phyloP scores from a whole-genome alignment of 495 filamentous ascomycete species.

The Daldinia caldariorum region DNA sequence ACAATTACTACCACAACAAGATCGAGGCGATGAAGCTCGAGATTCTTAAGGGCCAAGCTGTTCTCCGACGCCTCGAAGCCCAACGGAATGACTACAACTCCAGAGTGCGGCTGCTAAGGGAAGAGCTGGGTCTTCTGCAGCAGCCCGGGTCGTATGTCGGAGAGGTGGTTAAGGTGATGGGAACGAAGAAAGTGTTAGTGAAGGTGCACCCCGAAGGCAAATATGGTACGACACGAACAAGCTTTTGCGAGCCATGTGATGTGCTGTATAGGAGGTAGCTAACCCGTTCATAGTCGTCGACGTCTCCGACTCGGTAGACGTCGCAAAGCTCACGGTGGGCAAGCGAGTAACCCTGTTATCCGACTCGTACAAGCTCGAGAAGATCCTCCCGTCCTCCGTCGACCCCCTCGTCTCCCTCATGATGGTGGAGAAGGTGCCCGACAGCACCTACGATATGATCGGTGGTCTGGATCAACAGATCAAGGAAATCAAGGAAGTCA shows the following conservation, averaged over 20 bases:
- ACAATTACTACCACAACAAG: conserved; percentile 99
- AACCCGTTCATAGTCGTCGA: conserved; percentile 79
- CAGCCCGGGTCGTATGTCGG: conserved; percentile 98
- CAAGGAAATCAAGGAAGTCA: conserved; percentile 99
- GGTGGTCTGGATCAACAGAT: conserved; percentile 98
- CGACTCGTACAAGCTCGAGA: conserved; percentile 97
- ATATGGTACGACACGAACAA: conserved; percentile 77
- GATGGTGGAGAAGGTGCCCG: conserved; percentile 99
- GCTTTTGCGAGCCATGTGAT: not conserved
- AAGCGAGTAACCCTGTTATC: conserved; percentile 97
- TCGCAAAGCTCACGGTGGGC: conserved; percentile 93
- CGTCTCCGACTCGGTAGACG: conserved; percentile 92
- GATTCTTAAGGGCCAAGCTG: conserved; percentile 97
- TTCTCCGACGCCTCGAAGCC: conserved; percentile 92
- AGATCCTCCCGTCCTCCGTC: conserved; percentile 96
- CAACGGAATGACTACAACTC: conserved; percentile 99
- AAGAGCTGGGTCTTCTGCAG: conserved; percentile 95
- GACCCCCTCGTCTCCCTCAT: conserved; percentile 99
- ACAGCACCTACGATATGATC: conserved; percentile 99
- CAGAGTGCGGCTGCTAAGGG: conserved; percentile 89
- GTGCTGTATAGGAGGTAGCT: conserved; percentile 10
- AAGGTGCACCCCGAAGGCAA: conserved; percentile 99
- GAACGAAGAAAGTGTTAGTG: conserved; percentile 98
- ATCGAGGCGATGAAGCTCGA: conserved; percentile 99
- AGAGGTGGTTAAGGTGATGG: conserved; percentile 99